Conservation (phyloP, 306 rosid genomes). For the Quercus robur region DNA sequence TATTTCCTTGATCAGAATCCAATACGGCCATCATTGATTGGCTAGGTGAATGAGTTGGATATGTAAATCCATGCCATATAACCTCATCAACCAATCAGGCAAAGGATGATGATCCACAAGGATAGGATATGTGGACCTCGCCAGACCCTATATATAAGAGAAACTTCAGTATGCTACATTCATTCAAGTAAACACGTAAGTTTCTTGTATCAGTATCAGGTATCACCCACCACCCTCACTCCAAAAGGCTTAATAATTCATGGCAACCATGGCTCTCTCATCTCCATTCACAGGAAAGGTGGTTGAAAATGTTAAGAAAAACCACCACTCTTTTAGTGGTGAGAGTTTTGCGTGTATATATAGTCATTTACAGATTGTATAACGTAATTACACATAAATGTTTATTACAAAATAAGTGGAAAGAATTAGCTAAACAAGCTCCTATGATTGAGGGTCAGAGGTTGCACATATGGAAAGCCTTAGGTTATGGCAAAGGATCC, state of each 20-base stretch:
- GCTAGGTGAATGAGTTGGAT: background rate
- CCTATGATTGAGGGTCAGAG: too few relatives aligned
- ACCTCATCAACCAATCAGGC: slow-evolving; percentile 13
- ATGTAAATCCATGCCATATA: background rate
- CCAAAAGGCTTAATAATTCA: background rate
- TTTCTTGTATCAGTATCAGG: background rate
- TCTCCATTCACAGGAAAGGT: slow-evolving; percentile 32
- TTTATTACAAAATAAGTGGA: too few relatives aligned
- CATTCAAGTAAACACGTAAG: background rate
- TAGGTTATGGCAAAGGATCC: too few relatives aligned
- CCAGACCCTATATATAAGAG: background rate
- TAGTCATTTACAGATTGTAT: too few relatives aligned
- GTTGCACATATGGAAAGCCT: too few relatives aligned
- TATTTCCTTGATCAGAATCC: background rate
- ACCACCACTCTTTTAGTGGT: too few relatives aligned
- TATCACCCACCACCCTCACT: background rate
- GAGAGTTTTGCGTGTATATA: too few relatives aligned
- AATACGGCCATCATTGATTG: background rate
- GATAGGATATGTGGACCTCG: slow-evolving; percentile 1
- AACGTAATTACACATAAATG: too few relatives aligned
- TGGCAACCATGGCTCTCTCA: slow-evolving; percentile 37
- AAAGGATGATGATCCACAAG: background rate
- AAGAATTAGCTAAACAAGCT: too few relatives aligned
- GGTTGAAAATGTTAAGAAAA: too few relatives aligned
- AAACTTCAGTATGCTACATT: background rate